These are phyloP conservation scores for Aurantiochytrium sp. DNA, from an alignment of 108 stramenopile species.

Conservation along the genomic window DNA sequence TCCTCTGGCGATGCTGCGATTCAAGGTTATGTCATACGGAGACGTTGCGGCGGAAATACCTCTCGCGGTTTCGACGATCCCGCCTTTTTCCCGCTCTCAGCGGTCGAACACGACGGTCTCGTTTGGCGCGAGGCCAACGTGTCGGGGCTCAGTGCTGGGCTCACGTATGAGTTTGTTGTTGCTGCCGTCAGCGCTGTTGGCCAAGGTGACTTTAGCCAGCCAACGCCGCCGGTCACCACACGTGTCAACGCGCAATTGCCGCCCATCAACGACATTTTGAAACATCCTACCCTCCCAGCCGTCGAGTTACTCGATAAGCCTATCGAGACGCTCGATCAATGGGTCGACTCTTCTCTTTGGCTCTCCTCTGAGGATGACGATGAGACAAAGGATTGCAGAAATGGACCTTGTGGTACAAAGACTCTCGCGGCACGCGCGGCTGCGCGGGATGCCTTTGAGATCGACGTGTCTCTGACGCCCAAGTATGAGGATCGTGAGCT, in stretches of 20 bases:
- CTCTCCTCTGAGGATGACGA: neutral
- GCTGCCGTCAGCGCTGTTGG: constrained; percentile 2
- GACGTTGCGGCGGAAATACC: neutral
- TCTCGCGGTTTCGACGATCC: neutral
- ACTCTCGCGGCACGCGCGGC: neutral
- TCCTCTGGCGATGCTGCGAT: neutral
- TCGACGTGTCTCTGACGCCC: neutral
- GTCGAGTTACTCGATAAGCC: neutral
- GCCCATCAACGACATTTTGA: neutral
- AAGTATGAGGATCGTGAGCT: neutral
- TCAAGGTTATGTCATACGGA: neutral
- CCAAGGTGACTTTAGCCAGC: neutral
- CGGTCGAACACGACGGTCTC: neutral
- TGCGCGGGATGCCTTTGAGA: neutral
- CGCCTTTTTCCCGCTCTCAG: neutral
- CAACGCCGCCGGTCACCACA: neutral
- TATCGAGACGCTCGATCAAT: neutral
- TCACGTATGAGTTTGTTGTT: neutral
- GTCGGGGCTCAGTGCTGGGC: neutral
- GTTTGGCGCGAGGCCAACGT: neutral
- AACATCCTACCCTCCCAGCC: neutral
- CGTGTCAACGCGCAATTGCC: neutral
- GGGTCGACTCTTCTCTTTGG: neutral
- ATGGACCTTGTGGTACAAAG: too few relatives aligned
- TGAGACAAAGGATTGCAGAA: neutral